Evolutionary conservation across 2,329 filamentous ascomycete genomes (phyloP).

Genomic region (Helotiales sp.): DNA sequence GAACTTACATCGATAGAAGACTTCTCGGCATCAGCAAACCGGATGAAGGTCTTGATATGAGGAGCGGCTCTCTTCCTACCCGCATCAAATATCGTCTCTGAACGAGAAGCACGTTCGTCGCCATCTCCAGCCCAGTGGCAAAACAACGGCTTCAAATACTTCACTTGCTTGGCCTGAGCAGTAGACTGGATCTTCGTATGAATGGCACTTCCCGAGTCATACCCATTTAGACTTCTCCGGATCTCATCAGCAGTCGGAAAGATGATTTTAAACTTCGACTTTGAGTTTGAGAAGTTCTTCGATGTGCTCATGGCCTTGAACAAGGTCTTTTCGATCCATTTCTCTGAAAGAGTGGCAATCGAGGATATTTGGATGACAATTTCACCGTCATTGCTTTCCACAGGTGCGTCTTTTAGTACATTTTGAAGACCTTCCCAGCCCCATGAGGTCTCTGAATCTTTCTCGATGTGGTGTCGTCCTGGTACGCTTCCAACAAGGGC

Average conservation of each 20-base stretch:
- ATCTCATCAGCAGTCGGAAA: conserved; percentile 85
- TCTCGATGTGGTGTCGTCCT: conserved; percentile 61
- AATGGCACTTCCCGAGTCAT: conserved; percentile 77
- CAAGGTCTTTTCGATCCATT: conserved; percentile 72
- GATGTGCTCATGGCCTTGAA: conserved; percentile 55
- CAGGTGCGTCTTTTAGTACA: conserved; percentile 60
- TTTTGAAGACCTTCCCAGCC: conserved; percentile 75
- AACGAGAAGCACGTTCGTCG: conserved; percentile 23
- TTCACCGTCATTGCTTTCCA: conserved; percentile 48
- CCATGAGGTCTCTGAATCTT: conserved; percentile 63
- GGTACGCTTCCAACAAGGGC: conserved; percentile 81
- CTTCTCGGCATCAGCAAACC: conserved; percentile 52
- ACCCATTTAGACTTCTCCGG: conserved; percentile 76
- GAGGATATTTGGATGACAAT: conserved; percentile 76
- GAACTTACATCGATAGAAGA: conserved; percentile 22
- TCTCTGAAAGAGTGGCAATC: conserved; percentile 76
- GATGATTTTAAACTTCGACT: conserved; percentile 69
- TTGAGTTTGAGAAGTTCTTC: conserved; percentile 29
- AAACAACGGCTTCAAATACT: conserved; percentile 72
- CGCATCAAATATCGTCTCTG: conserved; percentile 49
- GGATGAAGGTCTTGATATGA: conserved; percentile 88
- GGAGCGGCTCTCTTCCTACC: conserved; percentile 75
- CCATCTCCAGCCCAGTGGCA: conserved; percentile 76
- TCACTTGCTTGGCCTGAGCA: conserved; percentile 74
- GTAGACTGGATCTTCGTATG: conserved; percentile 77